A percentile compares a stretch with the other conserved stretches of the same genome.
Conservation (phyloP, 2,329 filamentous ascomycete species). For the Escovopsis weberi region DNA sequence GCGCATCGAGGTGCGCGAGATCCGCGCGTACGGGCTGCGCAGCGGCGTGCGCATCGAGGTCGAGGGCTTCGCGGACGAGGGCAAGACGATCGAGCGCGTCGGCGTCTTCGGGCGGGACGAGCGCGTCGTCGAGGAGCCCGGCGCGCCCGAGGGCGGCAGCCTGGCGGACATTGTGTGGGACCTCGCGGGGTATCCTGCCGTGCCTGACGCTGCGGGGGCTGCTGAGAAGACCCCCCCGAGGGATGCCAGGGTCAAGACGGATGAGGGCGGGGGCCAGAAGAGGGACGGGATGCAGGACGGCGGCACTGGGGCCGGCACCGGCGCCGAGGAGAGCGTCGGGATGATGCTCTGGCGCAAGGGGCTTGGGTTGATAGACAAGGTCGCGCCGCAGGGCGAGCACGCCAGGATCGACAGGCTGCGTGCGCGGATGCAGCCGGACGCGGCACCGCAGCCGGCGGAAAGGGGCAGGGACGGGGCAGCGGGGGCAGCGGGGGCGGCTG, state of each 20-base stretch:
- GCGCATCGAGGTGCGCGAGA: constrained; percentile 69
- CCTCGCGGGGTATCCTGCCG: constrained; percentile 28
- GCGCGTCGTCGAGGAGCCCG: constrained; percentile 50
- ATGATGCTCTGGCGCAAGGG: constrained; percentile 14
- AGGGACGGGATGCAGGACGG: not conserved
- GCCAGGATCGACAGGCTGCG: constrained; percentile 11
- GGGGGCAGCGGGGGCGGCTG: too few relatives aligned
- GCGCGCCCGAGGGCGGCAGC: constrained; percentile 33
- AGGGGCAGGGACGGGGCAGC: too few relatives aligned
- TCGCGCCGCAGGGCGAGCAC: constrained; percentile 10
- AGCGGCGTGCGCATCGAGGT: constrained; percentile 79
- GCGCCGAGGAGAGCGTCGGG: not conserved
- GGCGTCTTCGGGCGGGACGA: constrained; percentile 69
- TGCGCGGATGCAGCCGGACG: constrained; percentile 7
- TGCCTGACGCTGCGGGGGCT: constrained; percentile 7
- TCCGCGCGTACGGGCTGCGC: constrained; percentile 79
- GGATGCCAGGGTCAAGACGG: not conserved
- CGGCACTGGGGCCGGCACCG: too few relatives aligned
- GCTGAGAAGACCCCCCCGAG: constrained; percentile 17
- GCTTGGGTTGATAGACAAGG: constrained; percentile 20
- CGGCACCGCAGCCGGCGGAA: not conserved
- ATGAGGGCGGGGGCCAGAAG: not conserved
- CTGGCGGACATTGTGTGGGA: constrained; percentile 39
- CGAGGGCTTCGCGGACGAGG: constrained; percentile 77
- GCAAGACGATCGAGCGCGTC: constrained; percentile 69